Base-by-base conservation (phyloP, 1,139 yeast genomes). In the Suhomyces maxii region DNA sequence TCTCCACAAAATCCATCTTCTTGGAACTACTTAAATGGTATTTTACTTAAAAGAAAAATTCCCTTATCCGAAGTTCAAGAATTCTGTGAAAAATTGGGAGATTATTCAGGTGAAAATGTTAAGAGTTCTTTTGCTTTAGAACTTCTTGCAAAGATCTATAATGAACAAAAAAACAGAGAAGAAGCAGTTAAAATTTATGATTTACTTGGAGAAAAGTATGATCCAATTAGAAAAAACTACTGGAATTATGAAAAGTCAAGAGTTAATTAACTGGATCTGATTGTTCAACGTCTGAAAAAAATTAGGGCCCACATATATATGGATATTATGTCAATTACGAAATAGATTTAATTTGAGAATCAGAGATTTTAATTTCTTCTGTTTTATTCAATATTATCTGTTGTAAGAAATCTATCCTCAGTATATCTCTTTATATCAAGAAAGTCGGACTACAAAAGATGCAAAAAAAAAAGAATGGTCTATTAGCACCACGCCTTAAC, bases 1-100 rank as follows among this genome's bases (percentile, higher is more conserved):
- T 83, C 90, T 0, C 96, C 97, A 0, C 91, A 87, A 44, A 93
- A 93, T 60, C 83, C 87, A 41, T 82, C 95, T n/a, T 69, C 87
- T 1, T 93, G 99, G 99, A 85, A 85, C 57, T 93, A 91, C 59
- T 64, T 90, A 33, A 60, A 66, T 13, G 97, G 95, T 0, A 57
- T 89, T 1, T 73, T 75, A 54, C 68, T 69, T n/a, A 64, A 65
- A 38, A 55, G 60, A 6, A 56, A 39, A 11, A 56, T 25, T 59
- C 64, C 26, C 54, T 36, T 76, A 13, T 44, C 50, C 0, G 71
- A 67, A 0, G 63, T 85, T 44, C 71, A 79, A 48, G 59, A 56
- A 0, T 76, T 83, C 45, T 79, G 83, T 28, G 46, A 55, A 13
- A 52, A 64, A 26, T 82, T 74, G 56, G 73, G 75, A 2, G 64